Conservation (phyloP, 1,284 basidiomycete species). For the Ganoderma lucidum region DNA sequence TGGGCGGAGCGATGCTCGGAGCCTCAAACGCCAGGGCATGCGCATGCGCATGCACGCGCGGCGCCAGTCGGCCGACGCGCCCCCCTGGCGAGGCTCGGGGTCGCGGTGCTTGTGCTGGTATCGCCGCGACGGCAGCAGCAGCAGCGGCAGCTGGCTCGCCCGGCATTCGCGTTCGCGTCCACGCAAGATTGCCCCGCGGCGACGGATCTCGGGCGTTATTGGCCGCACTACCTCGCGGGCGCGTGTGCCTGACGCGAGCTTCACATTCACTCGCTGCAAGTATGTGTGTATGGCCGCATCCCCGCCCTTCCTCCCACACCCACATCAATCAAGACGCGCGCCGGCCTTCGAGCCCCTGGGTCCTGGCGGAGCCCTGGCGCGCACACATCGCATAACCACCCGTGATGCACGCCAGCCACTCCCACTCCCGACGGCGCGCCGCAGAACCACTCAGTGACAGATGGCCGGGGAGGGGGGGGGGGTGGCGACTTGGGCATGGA, state of each 20-base stretch:
- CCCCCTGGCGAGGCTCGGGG: no score
- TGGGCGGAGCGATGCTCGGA: constrained; percentile 1
- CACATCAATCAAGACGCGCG: background rate
- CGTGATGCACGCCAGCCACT: background rate
- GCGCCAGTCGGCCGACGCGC: background rate
- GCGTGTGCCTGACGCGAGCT: background rate
- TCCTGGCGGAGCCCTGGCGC: constrained; percentile 12
- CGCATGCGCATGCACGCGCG: no score
- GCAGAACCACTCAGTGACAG: background rate
- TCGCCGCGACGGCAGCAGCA: background rate
- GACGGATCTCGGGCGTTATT: constrained; percentile 3
- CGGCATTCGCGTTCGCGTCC: background rate
- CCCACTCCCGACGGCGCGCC: constrained; percentile 8
- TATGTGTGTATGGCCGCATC: background rate
- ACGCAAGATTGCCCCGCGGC: background rate
- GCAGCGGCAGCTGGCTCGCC: no score
- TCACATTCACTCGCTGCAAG: background rate
- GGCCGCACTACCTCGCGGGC: background rate
- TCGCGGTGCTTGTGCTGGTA: background rate
- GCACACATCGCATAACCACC: constrained; percentile 12
- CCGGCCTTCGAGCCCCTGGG: constrained; percentile 6
- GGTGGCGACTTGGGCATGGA: background rate
- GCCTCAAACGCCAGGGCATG: background rate
- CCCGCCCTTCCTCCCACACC: constrained; percentile 1
- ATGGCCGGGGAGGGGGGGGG: background rate